Evolutionary conservation across 2,329 filamentous ascomycete genomes (phyloP).

Genomic region (Colletotrichum tofieldiae): DNA sequence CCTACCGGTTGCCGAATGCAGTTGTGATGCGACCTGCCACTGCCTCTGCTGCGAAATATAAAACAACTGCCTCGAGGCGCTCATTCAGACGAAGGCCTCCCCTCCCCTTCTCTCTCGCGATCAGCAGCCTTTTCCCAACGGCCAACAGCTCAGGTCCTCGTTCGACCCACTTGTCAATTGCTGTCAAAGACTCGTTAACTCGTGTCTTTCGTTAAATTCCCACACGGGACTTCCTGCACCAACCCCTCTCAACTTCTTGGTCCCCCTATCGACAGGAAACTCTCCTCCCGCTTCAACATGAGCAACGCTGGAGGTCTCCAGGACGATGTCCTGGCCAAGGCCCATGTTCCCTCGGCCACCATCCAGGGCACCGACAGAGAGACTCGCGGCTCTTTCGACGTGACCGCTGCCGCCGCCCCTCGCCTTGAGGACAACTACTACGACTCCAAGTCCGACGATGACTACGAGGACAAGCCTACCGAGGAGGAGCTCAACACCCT

Average conservation of each 20-base stretch:
- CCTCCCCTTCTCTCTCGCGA: constrained; percentile 11
- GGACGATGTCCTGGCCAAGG: constrained; percentile 46
- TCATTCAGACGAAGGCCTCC: neutral
- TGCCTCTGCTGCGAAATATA: constrained; percentile 37
- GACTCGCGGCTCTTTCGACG: constrained; percentile 44
- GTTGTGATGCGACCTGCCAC: constrained; percentile 28
- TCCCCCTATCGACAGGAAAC: constrained; percentile 2
- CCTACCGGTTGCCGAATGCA: constrained; percentile 40
- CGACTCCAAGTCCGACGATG: constrained; percentile 48
- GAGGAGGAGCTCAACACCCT: constrained; percentile 74
- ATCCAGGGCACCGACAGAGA: constrained; percentile 45
- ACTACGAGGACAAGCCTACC: constrained; percentile 64
- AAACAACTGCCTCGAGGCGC: constrained; percentile 27
- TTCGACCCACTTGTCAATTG: constrained; percentile 34
- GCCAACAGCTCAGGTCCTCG: constrained; percentile 33
- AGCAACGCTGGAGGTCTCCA: constrained; percentile 42
- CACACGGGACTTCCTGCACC: constrained; percentile 10
- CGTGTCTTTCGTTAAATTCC: constrained; percentile 36
- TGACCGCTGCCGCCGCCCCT: constrained; percentile 45
- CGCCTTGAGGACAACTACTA: constrained; percentile 42
- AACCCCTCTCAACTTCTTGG: neutral
- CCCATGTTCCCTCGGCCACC: constrained; percentile 42
- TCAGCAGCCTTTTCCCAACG: constrained; percentile 32
- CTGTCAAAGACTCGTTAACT: constrained; percentile 43
- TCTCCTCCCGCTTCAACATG: constrained; percentile 36